Percentiles rank a stretch among this genome's conserved stretches.
Conservation (phyloP, 1,284 basidiomycete species). For the Porodaedalea pini region DNA sequence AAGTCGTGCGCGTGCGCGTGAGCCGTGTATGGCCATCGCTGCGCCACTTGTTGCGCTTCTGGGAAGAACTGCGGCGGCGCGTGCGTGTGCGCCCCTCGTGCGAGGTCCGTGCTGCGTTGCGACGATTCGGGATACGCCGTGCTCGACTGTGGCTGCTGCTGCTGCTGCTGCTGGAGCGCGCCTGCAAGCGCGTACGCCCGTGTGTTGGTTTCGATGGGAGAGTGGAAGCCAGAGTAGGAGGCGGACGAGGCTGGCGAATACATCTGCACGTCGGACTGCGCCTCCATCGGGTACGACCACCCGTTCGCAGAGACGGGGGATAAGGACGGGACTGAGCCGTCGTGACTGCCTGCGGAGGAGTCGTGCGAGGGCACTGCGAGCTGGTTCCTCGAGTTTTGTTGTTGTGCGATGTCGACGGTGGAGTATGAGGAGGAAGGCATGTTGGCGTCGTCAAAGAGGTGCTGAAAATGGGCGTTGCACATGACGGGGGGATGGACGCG, state of each 20-base stretch:
- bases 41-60: constrained; percentile 2
- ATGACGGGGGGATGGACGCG: not conserved
- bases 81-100: not conserved
- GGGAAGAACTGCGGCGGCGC: constrained; percentile 1
- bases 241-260: constrained; percentile 6
- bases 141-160: not conserved
- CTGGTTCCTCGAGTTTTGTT: not conserved
- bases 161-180: constrained; percentile 13
- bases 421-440: not conserved
- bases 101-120: constrained; percentile 4
- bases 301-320: not conserved
- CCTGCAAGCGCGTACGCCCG: constrained; percentile 18
- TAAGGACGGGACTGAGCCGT: not conserved
- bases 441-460: constrained; percentile 4
- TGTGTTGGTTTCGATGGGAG: constrained; percentile 9
- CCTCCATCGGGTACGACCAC: constrained; percentile 1
- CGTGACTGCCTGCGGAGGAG: not conserved
- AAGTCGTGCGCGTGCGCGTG: not conserved
- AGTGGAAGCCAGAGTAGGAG: constrained; percentile 6
- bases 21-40: constrained; percentile 1
- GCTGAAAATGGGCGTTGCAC: constrained; percentile 15
- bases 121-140: constrained; percentile 8
- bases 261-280: constrained; percentile 6
- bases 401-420: not conserved
- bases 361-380: not conserved